phyloP scores from a whole-genome alignment of 148 eudicot genomes.

The Amaranthus cruentus region DNA sequence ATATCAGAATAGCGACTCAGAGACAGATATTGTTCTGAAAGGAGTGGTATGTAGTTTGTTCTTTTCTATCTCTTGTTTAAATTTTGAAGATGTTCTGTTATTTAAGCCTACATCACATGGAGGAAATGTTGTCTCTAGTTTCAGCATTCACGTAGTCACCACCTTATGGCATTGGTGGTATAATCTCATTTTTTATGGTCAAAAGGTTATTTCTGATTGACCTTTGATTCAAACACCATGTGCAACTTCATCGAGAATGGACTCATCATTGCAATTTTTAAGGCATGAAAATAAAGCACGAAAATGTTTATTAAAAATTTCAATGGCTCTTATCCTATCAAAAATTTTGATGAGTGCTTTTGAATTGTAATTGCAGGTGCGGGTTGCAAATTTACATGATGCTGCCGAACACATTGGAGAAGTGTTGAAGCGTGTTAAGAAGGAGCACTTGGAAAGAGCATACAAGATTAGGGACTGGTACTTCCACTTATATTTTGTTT shows the following conservation, averaged over 20 bases:
- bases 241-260: too few species aligned
- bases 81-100: not conserved
- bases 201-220: too few species aligned
- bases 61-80: not conserved
- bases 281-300: too few species aligned
- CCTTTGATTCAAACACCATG: too few species aligned
- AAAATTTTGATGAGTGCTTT: not conserved
- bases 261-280: too few species aligned
- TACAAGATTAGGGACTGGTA: constrained; percentile 78
- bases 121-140: not conserved
- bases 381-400: constrained; percentile 84
- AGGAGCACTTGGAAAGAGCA: constrained; percentile 72
- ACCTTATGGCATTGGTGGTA: not conserved
- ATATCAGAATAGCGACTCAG: constrained; percentile 65
- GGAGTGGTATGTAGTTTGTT: constrained; percentile 79
- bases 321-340: not conserved
- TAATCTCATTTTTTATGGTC: not conserved
- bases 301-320: too few species aligned
- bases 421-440: constrained; percentile 81
- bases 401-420: constrained; percentile 89
- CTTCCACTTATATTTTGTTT: not conserved
- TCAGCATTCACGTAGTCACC: not conserved
- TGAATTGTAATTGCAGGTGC: constrained; percentile 48
- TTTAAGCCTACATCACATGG: not conserved
- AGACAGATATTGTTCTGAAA: constrained; percentile 91